phyloP scores from a whole-genome alignment of 1,139 yeast genomes.

The Debaryomyces robertsiae region DNA sequence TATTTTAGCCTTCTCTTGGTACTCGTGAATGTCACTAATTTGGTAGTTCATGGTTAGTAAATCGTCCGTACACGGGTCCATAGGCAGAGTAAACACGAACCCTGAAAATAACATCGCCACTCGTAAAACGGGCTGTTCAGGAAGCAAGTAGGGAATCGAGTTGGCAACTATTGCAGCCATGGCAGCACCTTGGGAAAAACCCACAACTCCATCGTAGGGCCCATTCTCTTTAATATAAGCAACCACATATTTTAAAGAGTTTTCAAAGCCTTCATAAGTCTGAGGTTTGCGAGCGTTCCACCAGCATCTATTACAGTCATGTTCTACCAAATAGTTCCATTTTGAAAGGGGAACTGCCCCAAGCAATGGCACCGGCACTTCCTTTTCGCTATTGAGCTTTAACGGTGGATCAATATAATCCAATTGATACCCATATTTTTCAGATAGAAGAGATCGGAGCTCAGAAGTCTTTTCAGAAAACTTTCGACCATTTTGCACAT shows the following conservation, averaged over 20 bases:
- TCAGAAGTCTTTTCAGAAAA: slow-evolving; percentile 83
- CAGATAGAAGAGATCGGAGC: slow-evolving; percentile 63
- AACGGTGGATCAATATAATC: slow-evolving; percentile 44
- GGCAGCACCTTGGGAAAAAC: slow-evolving; percentile 95
- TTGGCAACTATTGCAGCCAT: slow-evolving; percentile 62
- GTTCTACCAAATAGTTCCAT: slow-evolving; percentile 40
- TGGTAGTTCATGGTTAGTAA: slow-evolving; percentile 22
- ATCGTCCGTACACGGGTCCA: slow-evolving; percentile 17
- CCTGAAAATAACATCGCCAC: slow-evolving; percentile 56
- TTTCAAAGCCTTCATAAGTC: slow-evolving; percentile 37
- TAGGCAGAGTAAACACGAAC: slow-evolving; percentile 54
- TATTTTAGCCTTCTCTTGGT: slow-evolving; percentile 22
- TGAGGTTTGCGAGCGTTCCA: slow-evolving; percentile 29
- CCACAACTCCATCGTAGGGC: slow-evolving; percentile 86
- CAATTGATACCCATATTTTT: slow-evolving; percentile 53
- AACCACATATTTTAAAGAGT: slow-evolving; percentile 44
- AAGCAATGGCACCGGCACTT: slow-evolving; percentile 31
- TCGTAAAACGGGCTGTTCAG: slow-evolving; percentile 45
- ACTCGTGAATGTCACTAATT: slow-evolving; percentile 26
- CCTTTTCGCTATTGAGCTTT: slow-evolving; percentile 25
- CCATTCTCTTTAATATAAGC: slow-evolving; percentile 66
- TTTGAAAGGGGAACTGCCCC: slow-evolving; percentile 28
- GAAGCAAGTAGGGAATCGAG: slow-evolving; percentile 39
- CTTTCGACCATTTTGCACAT: slow-evolving; percentile 66
- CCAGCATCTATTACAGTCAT: slow-evolving; percentile 56